phyloP scores from a whole-genome alignment of 2,329 filamentous ascomycete genomes.

The Trichoderma polysporum region DNA sequence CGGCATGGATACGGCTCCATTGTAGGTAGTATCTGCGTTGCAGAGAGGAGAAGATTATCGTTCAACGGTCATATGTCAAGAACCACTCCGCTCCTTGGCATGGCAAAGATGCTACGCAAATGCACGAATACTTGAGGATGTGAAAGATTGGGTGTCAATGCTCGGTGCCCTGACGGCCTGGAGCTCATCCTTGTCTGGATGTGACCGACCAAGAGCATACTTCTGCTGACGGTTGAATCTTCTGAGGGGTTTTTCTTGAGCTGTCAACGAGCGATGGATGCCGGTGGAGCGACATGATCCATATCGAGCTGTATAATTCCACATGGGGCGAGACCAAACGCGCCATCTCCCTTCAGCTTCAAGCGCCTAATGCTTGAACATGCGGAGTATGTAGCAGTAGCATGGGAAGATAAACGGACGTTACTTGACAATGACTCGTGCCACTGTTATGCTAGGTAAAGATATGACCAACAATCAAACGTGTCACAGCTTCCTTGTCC shows the following conservation, averaged over 20 bases:
- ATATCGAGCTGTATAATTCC: neutral
- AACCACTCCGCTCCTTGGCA: neutral
- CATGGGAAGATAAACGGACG: neutral
- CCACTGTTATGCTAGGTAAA: neutral
- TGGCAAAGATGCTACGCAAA: neutral
- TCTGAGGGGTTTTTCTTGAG: constrained; percentile 5
- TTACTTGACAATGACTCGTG: constrained; percentile 8
- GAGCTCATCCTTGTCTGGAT: neutral
- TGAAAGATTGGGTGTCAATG: neutral
- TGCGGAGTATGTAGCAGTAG: neutral
- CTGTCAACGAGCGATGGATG: neutral
- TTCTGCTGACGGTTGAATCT: neutral
- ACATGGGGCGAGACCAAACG: neutral
- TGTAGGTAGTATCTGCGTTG: neutral
- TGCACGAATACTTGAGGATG: neutral
- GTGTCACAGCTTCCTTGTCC: neutral
- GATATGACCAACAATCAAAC: constrained; percentile 8
- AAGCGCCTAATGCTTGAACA: neutral
- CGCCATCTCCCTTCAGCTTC: constrained; percentile 3
- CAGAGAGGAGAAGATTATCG: neutral
- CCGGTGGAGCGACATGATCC: neutral
- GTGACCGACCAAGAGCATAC: neutral
- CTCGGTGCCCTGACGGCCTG: neutral
- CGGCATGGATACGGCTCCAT: neutral
- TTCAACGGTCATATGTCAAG: neutral